phyloP scores from a whole-genome alignment of 768 basidiomycete species.

The Leccinum broughii region DNA sequence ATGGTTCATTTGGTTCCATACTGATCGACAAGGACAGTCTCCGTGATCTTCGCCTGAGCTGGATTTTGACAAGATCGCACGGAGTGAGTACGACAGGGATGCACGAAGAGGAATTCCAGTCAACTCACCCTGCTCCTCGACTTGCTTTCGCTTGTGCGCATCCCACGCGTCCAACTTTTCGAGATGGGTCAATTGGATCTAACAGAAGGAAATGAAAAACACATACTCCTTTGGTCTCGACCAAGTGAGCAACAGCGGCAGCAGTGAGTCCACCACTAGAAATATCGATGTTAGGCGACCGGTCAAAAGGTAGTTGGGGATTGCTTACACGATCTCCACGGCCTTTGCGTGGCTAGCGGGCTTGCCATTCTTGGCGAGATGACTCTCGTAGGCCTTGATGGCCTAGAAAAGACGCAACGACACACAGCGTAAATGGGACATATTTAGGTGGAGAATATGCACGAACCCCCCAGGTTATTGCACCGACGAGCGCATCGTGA shows the following conservation, averaged over 20 bases:
- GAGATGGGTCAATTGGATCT: not conserved
- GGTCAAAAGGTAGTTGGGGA: not conserved
- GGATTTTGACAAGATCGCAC: not conserved
- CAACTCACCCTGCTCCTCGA: conserved; percentile 1
- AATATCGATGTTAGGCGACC: not conserved
- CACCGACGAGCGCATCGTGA: conserved; percentile 25
- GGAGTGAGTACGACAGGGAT: not conserved
- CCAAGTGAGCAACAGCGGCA: conserved; percentile 7
- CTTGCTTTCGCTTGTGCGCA: not conserved
- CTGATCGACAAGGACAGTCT: not conserved
- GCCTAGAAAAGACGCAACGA: conserved; percentile 8
- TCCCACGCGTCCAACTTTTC: conserved; percentile 10
- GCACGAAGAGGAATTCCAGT: not conserved
- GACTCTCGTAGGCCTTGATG: conserved; percentile 21
- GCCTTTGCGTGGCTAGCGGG: conserved; percentile 24
- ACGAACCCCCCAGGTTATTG: conserved; percentile 20
- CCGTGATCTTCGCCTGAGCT: not conserved
- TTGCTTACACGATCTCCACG: conserved; percentile 22
- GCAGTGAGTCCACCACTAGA: conserved; percentile 14
- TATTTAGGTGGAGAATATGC: not conserved
- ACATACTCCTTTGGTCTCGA: conserved; percentile 25
- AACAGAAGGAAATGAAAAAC: not conserved
- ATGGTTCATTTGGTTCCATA: not conserved
- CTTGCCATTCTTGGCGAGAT: conserved; percentile 12
- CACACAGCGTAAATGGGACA: not conserved